phyloP scores from a whole-genome alignment of 2,329 filamentous ascomycete species.

The Microcyclosporella mali region DNA sequence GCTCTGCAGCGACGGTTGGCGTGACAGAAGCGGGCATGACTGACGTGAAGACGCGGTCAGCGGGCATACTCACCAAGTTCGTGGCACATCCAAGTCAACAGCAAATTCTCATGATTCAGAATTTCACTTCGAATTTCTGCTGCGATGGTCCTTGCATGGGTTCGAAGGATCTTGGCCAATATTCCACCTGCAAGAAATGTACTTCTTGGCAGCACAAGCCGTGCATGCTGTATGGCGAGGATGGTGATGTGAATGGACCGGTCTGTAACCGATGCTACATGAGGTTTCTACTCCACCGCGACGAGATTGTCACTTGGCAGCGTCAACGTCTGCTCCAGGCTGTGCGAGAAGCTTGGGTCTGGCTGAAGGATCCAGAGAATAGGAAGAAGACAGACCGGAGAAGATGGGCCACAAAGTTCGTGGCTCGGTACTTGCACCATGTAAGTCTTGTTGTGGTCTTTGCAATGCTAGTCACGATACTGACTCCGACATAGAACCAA shows the following conservation, averaged over 20 bases:
- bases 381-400: conserved; percentile 3
- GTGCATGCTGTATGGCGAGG: conserved; percentile 18
- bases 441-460: conserved; percentile 3
- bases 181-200: conserved; percentile 17
- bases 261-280: conserved; percentile 21
- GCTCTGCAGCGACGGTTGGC: neutral
- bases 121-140: conserved; percentile 15
- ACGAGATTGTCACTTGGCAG: conserved; percentile 48
- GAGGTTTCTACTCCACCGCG: conserved; percentile 17
- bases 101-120: conserved; percentile 5
- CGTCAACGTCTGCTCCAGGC: conserved; percentile 10
- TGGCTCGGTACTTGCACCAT: conserved; percentile 10
- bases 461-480: neutral
- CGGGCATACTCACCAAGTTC: conserved; percentile 4
- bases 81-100: conserved; percentile 3
- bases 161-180: conserved; percentile 9
- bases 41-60: conserved; percentile 1
- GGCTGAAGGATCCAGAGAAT: conserved; percentile 11
- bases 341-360: conserved; percentile 11
- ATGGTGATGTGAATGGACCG: conserved; percentile 11
- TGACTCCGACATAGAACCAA: conserved; percentile 10
- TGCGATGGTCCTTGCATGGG: conserved; percentile 20
- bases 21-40: neutral
- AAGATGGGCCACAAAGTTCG: conserved; percentile 8
- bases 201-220: conserved; percentile 19